A percentile compares a stretch with the other conserved stretches of the same genome.
Evolutionary conservation across 176 grass and related monocot genomes (phyloP).

Genomic region (Phoenix roebelenii): DNA sequence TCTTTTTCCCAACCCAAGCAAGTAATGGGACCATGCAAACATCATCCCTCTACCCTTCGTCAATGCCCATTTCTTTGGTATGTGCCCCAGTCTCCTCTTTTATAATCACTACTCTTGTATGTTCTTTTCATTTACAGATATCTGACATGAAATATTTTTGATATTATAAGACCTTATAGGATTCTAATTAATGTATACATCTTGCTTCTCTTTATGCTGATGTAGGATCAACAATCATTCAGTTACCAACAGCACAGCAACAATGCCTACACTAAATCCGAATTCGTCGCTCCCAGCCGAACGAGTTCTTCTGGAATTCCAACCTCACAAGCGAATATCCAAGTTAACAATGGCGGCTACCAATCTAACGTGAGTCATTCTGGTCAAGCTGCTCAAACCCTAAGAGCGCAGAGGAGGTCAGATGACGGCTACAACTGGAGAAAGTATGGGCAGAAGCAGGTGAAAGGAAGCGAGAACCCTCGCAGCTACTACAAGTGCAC

Average conservation of each 20-base stretch:
- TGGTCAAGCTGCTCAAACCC: constrained; percentile 14
- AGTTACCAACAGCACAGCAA: no score
- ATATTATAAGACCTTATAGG: no score
- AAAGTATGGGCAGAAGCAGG: constrained; percentile 98
- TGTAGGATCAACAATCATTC: no score
- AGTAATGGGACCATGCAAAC: constrained; percentile 15
- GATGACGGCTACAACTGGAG: constrained; percentile 96
- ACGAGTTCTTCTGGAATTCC: not conserved
- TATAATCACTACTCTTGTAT: not conserved
- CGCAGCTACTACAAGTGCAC: constrained; percentile 98
- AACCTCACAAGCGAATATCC: not conserved
- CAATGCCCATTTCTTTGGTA: constrained; percentile 6
- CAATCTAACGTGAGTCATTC: not conserved
- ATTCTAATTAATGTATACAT: no score
- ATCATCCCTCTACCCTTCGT: constrained; percentile 14
- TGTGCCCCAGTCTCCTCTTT: not conserved
- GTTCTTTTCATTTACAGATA: not conserved
- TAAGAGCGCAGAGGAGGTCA: constrained; percentile 30
- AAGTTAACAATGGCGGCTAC: no score
- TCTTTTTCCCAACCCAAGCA: constrained; percentile 57
- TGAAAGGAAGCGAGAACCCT: constrained; percentile 88
- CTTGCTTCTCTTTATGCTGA: no score
- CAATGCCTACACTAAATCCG: no score
- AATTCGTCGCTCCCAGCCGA: not conserved
- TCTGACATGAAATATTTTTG: not conserved